Conservation (phyloP, 2,329 filamentous ascomycete genomes). For the Monilinia vaccinii-corymbosi region DNA sequence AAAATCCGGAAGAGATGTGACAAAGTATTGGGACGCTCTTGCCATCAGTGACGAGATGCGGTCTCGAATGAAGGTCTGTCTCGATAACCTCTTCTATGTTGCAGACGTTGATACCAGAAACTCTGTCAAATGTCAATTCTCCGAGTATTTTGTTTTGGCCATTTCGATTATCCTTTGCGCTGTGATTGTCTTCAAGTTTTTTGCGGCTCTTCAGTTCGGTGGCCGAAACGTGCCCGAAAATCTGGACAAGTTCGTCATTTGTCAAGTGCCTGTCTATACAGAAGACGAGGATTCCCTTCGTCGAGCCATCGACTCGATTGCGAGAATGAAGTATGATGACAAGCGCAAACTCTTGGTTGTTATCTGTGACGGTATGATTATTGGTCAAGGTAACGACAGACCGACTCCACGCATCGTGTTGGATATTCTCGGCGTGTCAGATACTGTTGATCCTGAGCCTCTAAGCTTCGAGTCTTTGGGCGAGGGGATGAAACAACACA, state of each 20-base stretch:
- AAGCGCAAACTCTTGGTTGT: constrained; percentile 93
- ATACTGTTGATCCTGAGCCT: constrained; percentile 88
- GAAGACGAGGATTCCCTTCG: constrained; percentile 97
- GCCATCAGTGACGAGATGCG: constrained; percentile 47
- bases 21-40: constrained; percentile 71
- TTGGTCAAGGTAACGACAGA: constrained; percentile 94
- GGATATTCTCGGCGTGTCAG: constrained; percentile 91
- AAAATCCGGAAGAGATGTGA: constrained; percentile 69
- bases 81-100: constrained; percentile 92
- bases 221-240: constrained; percentile 89
- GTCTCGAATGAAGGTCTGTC: constrained; percentile 65
- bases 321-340: constrained; percentile 93
- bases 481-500: constrained; percentile 94
- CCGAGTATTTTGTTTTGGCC: constrained; percentile 79
- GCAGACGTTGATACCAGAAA: constrained; percentile 87
- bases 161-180: constrained; percentile 71
- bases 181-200: constrained; percentile 91
- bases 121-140: constrained; percentile 75
- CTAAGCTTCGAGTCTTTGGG: constrained; percentile 95
- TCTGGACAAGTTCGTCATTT: constrained; percentile 96
- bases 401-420: constrained; percentile 93
- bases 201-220: constrained; percentile 90
- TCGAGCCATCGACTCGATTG: constrained; percentile 92
- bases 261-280: constrained; percentile 94
- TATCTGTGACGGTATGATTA: constrained; percentile 98